Evolutionary conservation across 345 rosid species (phyloP).

Genomic region (Microcos paniculata): DNA sequence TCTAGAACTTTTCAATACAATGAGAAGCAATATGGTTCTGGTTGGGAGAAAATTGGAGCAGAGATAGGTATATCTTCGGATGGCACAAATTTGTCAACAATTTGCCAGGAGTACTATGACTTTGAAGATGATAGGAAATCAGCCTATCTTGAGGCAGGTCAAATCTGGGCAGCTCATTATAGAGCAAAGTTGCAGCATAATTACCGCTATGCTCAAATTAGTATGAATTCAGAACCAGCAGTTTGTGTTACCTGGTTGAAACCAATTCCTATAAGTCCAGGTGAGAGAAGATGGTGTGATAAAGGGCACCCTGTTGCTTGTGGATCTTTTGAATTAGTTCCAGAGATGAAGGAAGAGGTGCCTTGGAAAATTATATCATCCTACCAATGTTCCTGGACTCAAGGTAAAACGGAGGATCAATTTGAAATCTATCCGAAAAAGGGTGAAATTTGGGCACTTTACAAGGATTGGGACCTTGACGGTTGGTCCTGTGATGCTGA

Average conservation of each 20-base stretch:
- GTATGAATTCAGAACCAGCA: slow-evolving; percentile 3
- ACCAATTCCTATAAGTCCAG: slow-evolving; percentile 21
- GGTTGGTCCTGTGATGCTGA: slow-evolving; percentile 13
- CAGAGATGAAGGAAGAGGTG: slow-evolving; percentile 17
- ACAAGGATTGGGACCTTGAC: slow-evolving; percentile 21
- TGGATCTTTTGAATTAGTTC: slow-evolving; percentile 22
- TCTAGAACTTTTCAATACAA: neutral
- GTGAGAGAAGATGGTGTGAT: slow-evolving; percentile 27
- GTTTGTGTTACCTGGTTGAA: slow-evolving; percentile 26
- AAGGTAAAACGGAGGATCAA: neutral
- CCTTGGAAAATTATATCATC: slow-evolving; percentile 9
- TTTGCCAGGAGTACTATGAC: slow-evolving; percentile 15
- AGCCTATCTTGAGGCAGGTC: slow-evolving; percentile 16
- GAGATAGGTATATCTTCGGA: neutral
- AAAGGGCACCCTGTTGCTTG: slow-evolving; percentile 28
- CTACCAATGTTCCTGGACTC: slow-evolving; percentile 16
- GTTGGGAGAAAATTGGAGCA: neutral
- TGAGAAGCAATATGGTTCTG: neutral
- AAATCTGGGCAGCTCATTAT: slow-evolving; percentile 15
- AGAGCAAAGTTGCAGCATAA: slow-evolving; percentile 8
- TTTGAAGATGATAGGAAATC: slow-evolving; percentile 20
- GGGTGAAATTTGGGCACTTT: slow-evolving; percentile 32
- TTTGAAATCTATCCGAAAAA: slow-evolving; percentile 22
- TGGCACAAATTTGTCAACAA: neutral
- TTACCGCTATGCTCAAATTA: slow-evolving; percentile 24